Evolutionary conservation across 495 filamentous ascomycete species (phyloP).

Genomic region (Collariella sp.): DNA sequence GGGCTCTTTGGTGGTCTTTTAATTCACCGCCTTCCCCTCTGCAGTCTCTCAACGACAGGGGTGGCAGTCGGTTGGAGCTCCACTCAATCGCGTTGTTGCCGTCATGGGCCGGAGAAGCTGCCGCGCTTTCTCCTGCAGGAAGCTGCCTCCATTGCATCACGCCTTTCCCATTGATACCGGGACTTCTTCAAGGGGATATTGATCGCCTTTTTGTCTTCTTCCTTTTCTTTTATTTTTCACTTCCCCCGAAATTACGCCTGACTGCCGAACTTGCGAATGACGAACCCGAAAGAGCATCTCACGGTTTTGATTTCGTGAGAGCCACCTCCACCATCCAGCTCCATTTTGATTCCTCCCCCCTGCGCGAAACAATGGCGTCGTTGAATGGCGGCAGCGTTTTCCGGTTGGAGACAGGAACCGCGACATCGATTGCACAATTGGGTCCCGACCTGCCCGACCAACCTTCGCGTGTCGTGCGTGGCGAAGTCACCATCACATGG

Average conservation of each 20-base stretch:
- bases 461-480: conserved; percentile 35
- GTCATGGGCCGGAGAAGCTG: conserved; percentile 10
- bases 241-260: too few species aligned
- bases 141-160: background rate
- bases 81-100: conserved; percentile 10
- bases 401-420: conserved; percentile 12
- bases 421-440: conserved; percentile 57
- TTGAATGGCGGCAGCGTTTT: conserved; percentile 5
- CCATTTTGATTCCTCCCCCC: background rate
- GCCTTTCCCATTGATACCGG: background rate
- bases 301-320: conserved; percentile 1
- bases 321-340: background rate
- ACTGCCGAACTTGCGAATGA: background rate
- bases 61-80: conserved; percentile 1
- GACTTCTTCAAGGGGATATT: background rate
- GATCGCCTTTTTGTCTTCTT: background rate
- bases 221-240: too few species aligned
- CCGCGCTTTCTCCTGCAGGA: background rate
- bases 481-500: conserved; percentile 79
- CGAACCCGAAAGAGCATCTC: background rate
- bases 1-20: too few species aligned
- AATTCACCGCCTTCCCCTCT: conserved; percentile 23
- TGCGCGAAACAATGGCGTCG: conserved; percentile 17
- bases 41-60: background rate
- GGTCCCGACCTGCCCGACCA: conserved; percentile 43